Percentiles rank a stretch among this genome's conserved stretches.
Conservation (phyloP, 1,284 basidiomycete species). For the Pseudomicrostroma phylloplanum region DNA sequence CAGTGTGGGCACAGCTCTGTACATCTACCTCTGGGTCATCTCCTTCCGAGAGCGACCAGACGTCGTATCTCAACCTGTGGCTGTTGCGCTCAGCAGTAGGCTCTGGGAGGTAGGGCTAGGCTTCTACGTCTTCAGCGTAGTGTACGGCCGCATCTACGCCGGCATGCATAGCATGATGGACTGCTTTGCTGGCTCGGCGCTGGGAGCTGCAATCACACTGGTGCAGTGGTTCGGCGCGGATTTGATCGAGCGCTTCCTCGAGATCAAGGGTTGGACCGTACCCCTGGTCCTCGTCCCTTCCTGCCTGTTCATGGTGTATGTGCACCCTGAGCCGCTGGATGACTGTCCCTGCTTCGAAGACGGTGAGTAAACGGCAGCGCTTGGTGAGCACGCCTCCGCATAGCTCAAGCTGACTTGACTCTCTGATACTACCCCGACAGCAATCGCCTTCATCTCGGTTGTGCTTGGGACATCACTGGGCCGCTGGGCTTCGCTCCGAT, state of each 20-base stretch:
- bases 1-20: slow-evolving; percentile 69
- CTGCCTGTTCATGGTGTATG: slow-evolving; percentile 67
- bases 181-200: slow-evolving; percentile 42
- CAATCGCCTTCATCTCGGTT: slow-evolving; percentile 83
- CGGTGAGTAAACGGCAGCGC: slow-evolving; percentile 11
- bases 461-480: slow-evolving; percentile 69
- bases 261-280: slow-evolving; percentile 61
- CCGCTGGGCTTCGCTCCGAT: slow-evolving; percentile 55
- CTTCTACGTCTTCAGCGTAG: slow-evolving; percentile 61
- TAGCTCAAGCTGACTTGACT: background rate
- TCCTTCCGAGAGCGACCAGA: background rate
- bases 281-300: slow-evolving; percentile 65
- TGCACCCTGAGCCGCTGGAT: slow-evolving; percentile 76
- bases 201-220: slow-evolving; percentile 36
- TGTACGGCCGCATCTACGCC: slow-evolving; percentile 76
- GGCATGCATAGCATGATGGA: slow-evolving; percentile 53
- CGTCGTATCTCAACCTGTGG: background rate
- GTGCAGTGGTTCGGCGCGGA: slow-evolving; percentile 53
- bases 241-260: slow-evolving; percentile 52
- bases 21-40: slow-evolving; percentile 38
- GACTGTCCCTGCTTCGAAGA: slow-evolving; percentile 99
- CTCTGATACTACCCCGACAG: slow-evolving; percentile 39
- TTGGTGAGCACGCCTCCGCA: background rate
- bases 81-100: slow-evolving; percentile 13
- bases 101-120: slow-evolving; percentile 30